Evolutionary conservation across 306 rosid genomes (phyloP).

Genomic region (Spatholobus suberectus): DNA sequence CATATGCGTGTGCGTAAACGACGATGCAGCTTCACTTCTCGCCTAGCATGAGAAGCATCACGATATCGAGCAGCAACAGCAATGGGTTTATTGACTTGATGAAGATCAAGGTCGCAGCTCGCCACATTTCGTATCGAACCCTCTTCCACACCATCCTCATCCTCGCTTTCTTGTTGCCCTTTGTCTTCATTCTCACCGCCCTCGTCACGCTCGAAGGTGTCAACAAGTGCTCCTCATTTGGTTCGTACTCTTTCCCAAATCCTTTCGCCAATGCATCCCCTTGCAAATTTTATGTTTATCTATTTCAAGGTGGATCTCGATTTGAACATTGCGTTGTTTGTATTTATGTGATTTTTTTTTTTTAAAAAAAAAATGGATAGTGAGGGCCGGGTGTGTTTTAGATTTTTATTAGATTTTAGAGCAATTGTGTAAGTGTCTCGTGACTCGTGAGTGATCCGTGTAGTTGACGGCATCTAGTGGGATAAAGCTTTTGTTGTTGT

Average conservation of each 20-base stretch:
- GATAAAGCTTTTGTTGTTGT: not conserved
- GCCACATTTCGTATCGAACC: slow-evolving; percentile 98
- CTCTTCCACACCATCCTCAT: slow-evolving; percentile 97
- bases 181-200: slow-evolving; percentile 98
- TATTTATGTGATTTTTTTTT: not conserved
- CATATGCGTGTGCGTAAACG: too few species aligned
- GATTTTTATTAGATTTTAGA: not conserved
- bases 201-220: slow-evolving; percentile 99
- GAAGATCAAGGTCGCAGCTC: slow-evolving; percentile 99
- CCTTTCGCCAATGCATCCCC: not conserved
- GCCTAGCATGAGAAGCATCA: slow-evolving; percentile 99
- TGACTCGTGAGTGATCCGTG: too few species aligned
- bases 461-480: not conserved
- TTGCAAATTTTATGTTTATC: not conserved
- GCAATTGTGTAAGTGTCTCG: not conserved
- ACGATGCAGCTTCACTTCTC: slow-evolving; percentile 99
- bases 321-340: slow-evolving; percentile 13
- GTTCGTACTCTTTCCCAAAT: slow-evolving; percentile 45
- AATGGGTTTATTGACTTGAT: slow-evolving; percentile 99
- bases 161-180: slow-evolving; percentile 94
- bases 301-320: slow-evolving; percentile 52
- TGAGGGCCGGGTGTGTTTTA: not conserved
- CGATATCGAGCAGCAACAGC: slow-evolving; percentile 98
- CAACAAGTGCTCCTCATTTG: slow-evolving; percentile 99
- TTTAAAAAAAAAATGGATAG: not conserved